Conservation (phyloP, 352 stramenopile genomes). For the Pythium rhizo-oryzae region DNA sequence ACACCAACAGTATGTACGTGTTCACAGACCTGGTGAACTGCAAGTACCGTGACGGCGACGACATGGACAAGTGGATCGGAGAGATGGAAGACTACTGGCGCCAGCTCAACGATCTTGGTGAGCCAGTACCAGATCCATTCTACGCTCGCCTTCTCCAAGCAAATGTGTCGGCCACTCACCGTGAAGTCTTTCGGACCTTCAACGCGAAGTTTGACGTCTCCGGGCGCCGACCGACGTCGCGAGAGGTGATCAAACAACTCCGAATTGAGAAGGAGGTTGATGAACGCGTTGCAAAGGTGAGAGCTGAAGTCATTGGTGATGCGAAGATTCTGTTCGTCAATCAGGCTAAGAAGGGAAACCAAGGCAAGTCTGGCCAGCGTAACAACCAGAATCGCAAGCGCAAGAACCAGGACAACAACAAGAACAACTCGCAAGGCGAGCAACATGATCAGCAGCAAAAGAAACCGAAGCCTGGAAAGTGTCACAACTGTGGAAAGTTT, state of each 20-base stretch:
- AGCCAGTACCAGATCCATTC: neutral
- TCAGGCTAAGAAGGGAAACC: too few species aligned
- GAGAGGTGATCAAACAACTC: neutral
- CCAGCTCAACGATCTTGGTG: neutral
- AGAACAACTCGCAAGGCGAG: too few species aligned
- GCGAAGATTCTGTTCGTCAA: neutral
- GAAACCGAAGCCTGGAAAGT: too few species aligned
- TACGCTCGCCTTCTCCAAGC: neutral
- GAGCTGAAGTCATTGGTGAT: neutral
- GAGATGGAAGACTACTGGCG: conserved; percentile 9
- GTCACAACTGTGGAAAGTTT: too few species aligned
- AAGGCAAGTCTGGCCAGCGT: too few species aligned
- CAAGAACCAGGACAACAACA: too few species aligned
- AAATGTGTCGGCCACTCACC: neutral
- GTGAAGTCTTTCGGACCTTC: neutral
- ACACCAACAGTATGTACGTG: conserved; percentile 5
- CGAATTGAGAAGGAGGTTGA: neutral
- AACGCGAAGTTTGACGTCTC: neutral
- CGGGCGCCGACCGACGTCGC: neutral
- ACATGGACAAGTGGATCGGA: conserved; percentile 11
- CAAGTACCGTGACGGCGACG: neutral
- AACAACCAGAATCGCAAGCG: too few species aligned
- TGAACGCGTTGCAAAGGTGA: neutral
- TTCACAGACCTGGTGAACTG: conserved; percentile 1
- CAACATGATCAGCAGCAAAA: too few species aligned